These are phyloP conservation scores for Fusarium annulatum DNA, from an alignment of 2,329 filamentous ascomycete genomes.

Conservation along the genomic window DNA sequence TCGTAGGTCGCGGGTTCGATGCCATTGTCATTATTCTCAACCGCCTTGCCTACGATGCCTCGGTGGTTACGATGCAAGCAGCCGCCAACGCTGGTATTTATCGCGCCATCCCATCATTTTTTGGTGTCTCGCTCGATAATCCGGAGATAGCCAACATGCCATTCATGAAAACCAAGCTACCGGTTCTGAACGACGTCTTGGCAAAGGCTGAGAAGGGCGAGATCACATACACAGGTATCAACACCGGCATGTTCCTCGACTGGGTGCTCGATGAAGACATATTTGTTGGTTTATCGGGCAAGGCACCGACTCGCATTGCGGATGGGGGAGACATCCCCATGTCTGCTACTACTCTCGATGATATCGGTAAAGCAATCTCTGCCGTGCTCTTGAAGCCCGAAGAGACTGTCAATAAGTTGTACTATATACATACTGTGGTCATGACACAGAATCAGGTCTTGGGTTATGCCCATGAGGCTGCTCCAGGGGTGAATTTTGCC, in stretches of 20 bases:
- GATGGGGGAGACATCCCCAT: not conserved
- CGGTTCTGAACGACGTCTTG: not conserved
- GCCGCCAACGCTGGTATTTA: not conserved
- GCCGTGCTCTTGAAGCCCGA: not conserved
- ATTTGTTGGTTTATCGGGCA: not conserved
- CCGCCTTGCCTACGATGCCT: constrained; percentile 1
- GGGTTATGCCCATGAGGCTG: not conserved
- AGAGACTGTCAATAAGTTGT: not conserved
- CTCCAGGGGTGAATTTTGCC: not conserved
- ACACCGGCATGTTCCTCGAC: constrained; percentile 9
- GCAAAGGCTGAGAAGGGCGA: not conserved
- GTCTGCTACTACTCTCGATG: not conserved
- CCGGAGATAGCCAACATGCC: constrained; percentile 13
- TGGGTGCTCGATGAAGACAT: constrained; percentile 9
- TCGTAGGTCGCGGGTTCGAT: not conserved
- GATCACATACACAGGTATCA: constrained; percentile 14
- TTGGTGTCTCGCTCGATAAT: not conserved
- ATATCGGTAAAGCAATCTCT: not conserved
- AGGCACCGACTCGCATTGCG: not conserved
- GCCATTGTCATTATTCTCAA: constrained; percentile 10
- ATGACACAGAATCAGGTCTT: constrained; percentile 17
- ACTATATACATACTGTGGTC: not conserved
- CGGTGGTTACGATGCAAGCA: not conserved
- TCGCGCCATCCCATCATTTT: constrained; percentile 8
- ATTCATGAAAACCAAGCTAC: constrained; percentile 1